phyloP scores from a whole-genome alignment of 176 grass and related monocot species.

The Oryza rufipogon region DNA sequence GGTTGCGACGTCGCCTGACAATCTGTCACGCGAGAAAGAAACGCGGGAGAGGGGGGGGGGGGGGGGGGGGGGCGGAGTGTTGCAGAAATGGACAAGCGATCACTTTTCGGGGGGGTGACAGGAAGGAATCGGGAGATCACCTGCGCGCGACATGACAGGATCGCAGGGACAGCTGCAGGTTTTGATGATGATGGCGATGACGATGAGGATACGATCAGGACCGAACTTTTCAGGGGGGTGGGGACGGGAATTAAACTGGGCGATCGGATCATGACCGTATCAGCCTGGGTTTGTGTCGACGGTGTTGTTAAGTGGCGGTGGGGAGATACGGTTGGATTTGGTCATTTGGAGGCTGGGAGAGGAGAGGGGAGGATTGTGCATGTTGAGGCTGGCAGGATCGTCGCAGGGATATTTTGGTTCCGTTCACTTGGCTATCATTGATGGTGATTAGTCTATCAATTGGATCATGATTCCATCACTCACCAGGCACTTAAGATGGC shows the following conservation, averaged over 20 bases:
- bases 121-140: background rate
- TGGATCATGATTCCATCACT: background rate
- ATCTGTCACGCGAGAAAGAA: background rate
- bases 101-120: constrained; percentile 15
- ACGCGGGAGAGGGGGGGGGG: background rate
- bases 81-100: constrained; percentile 30
- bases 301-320: background rate
- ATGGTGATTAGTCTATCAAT: background rate
- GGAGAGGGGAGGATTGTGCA: background rate
- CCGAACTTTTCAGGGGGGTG: background rate
- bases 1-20: background rate
- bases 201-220: constrained; percentile 3
- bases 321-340: background rate
- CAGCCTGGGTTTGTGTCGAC: background rate
- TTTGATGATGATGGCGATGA: background rate
- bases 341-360: background rate
- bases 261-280: constrained; percentile 11
- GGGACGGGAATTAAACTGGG: background rate
- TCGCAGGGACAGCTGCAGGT: background rate
- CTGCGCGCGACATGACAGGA: background rate
- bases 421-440: background rate
- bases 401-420: background rate
- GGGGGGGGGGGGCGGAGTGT: too few species aligned
- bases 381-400: constrained; percentile 12
- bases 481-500: too few species aligned